Evolutionary conservation across 306 rosid genomes (phyloP), one percentile per base, ranked within the genome.

Genomic region (Rosa persica): DNA sequence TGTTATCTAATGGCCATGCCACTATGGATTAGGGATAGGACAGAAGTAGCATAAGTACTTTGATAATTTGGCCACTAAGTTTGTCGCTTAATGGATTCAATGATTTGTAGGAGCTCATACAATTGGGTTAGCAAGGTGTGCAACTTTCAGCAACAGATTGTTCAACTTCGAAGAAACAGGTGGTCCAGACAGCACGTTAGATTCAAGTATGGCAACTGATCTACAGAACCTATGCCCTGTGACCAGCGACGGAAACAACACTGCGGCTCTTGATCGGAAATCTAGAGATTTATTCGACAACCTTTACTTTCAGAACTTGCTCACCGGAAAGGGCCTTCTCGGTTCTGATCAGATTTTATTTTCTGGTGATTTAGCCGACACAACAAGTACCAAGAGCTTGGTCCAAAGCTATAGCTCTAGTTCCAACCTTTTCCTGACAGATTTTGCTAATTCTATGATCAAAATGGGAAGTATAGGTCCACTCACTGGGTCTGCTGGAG

Each of bases 281-380:
- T 95, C 99, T 0, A 5, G 72, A 0, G 98, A 93, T 79, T n/a
- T 89, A n/a, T 95, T 93, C 44, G 99, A 95, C 87, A 95, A 85
- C 73, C 92, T 90, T 73, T 95, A 91, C 86, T 93, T 79, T 67
- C 80, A 87, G 72, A 95, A 95, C 83, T 78, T 95, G 83, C 80
- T 86, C 6, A 80, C 1, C 1, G 87, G 80, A 42, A 92, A 88
- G 72, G 98, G 93, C 0, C 95, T 95, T 70, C 87, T 95, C 12
- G 49, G 89, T 62, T 95, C 98, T 44, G 98, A 95, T 72, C 98
- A 95, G 79, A 78, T 87, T 64, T 80, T 93, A 1, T 78, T 86
- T 79, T 87, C 96, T 0, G 70, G 89, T 75, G 75, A 74, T 5
- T 74, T 15, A 34, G 93, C 92, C 4, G 79, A 43, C 46, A 83